Evolutionary conservation across 176 grass and related monocot genomes (phyloP).

Genomic region (Dactylis glomerata): DNA sequence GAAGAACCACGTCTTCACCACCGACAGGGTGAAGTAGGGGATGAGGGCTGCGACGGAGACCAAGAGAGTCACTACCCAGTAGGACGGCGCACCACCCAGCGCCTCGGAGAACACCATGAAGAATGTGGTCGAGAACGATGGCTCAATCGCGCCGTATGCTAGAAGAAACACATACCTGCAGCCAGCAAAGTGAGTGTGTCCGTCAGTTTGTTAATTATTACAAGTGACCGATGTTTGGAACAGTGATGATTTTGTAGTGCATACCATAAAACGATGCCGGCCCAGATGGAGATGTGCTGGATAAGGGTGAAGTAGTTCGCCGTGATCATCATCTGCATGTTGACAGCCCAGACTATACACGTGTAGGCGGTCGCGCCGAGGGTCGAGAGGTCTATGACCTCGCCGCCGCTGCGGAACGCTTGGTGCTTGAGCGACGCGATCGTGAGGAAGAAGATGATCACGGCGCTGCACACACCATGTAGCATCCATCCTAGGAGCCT

Average conservation of each 20-base stretch:
- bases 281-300: slow-evolving; percentile 82
- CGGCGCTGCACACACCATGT: slow-evolving; percentile 40
- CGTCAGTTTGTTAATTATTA: not conserved
- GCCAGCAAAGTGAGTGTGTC: not conserved
- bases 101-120: slow-evolving; percentile 63
- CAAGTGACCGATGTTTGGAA: not conserved
- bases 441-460: slow-evolving; percentile 76
- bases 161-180: slow-evolving; percentile 62
- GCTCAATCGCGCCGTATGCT: slow-evolving; percentile 63
- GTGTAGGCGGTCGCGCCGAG: slow-evolving; percentile 60
- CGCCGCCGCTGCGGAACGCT: slow-evolving; percentile 49
- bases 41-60: slow-evolving; percentile 47
- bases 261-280: slow-evolving; percentile 65
- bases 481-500: slow-evolving; percentile 77
- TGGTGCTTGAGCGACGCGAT: slow-evolving; percentile 35
- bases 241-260: not conserved
- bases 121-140: slow-evolving; percentile 49
- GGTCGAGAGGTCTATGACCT: slow-evolving; percentile 39
- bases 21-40: slow-evolving; percentile 56
- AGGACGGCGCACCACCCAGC: slow-evolving; percentile 44
- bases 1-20: slow-evolving; percentile 61
- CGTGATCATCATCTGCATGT: slow-evolving; percentile 65
- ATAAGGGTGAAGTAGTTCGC: slow-evolving; percentile 82
- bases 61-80: slow-evolving; percentile 68
- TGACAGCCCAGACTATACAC: slow-evolving; percentile 75